A percentile compares a stretch with the other conserved stretches of the same genome.
Conservation (phyloP, 208 protist genomes). For the Trypanosoma melophagium region DNA sequence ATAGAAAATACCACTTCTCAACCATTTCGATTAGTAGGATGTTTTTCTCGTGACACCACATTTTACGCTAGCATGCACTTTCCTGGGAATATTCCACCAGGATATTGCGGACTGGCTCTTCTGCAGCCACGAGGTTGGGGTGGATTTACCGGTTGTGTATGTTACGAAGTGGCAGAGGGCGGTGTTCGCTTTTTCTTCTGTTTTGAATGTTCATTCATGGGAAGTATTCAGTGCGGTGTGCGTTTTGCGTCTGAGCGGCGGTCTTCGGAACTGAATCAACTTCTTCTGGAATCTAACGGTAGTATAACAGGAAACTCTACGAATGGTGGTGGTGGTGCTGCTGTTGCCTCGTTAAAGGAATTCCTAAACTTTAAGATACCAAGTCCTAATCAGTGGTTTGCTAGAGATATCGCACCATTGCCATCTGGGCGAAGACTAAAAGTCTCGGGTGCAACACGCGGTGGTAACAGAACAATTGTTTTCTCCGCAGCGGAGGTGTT, state of each 20-base stretch:
- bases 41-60: slow-evolving; percentile 35
- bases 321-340: background rate
- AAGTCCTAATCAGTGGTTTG: slow-evolving; percentile 16
- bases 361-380: slow-evolving; percentile 19
- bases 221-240: slow-evolving; percentile 57
- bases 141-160: slow-evolving; percentile 62
- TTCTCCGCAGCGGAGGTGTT: slow-evolving; percentile 57
- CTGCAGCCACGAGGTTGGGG: slow-evolving; percentile 64
- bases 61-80: slow-evolving; percentile 55
- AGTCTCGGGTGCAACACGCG: slow-evolving; percentile 11
- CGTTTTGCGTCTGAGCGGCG: slow-evolving; percentile 48
- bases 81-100: slow-evolving; percentile 43
- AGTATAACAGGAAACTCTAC: background rate
- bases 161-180: slow-evolving; percentile 58
- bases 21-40: slow-evolving; percentile 52
- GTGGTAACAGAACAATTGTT: slow-evolving; percentile 29
- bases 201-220: slow-evolving; percentile 71
- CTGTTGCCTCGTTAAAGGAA: slow-evolving; percentile 1
- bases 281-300: slow-evolving; percentile 33
- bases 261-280: slow-evolving; percentile 34
- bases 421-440: slow-evolving; percentile 14
- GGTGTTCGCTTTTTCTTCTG: slow-evolving; percentile 61
- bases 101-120: slow-evolving; percentile 52
- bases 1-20: slow-evolving; percentile 59
- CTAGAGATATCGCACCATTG: slow-evolving; percentile 9